Evolutionary conservation across 129 eudicot species (phyloP), one percentile per base, ranked within the genome.

Genomic region (Tagetes patula): DNA sequence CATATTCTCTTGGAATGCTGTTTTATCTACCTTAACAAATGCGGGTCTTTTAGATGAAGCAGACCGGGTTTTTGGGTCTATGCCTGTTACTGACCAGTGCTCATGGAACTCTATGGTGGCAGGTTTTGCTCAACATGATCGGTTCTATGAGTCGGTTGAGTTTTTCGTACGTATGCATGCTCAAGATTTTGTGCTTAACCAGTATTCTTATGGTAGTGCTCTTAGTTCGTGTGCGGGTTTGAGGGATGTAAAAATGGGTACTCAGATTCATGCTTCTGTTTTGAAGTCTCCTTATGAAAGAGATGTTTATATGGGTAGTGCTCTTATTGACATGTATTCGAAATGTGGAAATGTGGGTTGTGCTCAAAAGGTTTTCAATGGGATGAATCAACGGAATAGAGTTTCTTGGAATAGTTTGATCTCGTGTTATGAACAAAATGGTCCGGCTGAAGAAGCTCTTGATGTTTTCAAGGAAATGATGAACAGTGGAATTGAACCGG

Each of bases 401-500:
- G 85, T 82, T 49, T 77, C 85, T 39, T 82, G 85, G 85, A 82
- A 77, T 49, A 77, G 77, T 50, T 77, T 82, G 80, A 82, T 82
- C 27, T 49, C 82, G 0, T 73, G 85, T 41, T 82, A 77, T 45
- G 82, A 82, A 37, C 82, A 82, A 77, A 82, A 82, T 43, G 85
- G 85, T 31, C 85, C 77, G 11, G 69, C 76, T 73, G 30, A 47
- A 67, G 80, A 67, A 73, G 79, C 85, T 60, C 76, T 82, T 68
- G 49, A 34, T 14, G 77, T 82, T 11, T 77, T 68, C n/a, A 20
- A 4, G 39, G 41, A 66, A 30, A 82, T 77, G 82, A 59, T 77
- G 79, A 53, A 73, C 9, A 33, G 13, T 8, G 69, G 49, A 63
- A 50, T 77, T 43, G 59, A 82, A 61, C 79, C 85, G 0, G 79